Percentiles rank a stretch among this genome's conserved stretches.
phyloP scores from a whole-genome alignment of 164 flowering plant species.

The Piper betle region DNA sequence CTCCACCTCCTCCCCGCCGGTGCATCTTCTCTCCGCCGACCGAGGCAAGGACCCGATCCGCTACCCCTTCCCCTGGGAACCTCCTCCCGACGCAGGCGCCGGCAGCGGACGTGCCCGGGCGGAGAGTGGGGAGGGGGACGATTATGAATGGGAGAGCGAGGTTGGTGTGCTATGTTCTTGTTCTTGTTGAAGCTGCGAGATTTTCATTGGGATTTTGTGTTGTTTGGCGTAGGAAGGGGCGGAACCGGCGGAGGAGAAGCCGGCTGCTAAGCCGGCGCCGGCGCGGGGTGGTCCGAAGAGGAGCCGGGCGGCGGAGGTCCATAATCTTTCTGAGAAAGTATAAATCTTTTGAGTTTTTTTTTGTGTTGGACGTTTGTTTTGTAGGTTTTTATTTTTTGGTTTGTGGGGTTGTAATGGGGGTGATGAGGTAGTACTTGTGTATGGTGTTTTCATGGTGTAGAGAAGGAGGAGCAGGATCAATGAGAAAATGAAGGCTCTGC shows the following conservation, averaged over 20 bases:
- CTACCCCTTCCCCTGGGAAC: not conserved
- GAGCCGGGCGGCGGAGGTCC: slow-evolving; percentile 80
- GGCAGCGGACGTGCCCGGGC: not conserved
- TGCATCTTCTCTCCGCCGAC: not conserved
- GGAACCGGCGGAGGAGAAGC: slow-evolving; percentile 30
- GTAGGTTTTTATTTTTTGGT: not conserved
- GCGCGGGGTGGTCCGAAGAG: slow-evolving; percentile 56
- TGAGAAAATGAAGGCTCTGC: slow-evolving; percentile 57
- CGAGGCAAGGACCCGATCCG: not conserved
- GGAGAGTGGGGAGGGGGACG: not conserved
- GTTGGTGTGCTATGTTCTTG: not conserved
- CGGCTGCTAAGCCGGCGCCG: slow-evolving; percentile 11
- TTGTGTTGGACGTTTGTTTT: too few species aligned
- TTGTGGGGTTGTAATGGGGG: not conserved
- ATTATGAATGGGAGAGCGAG: slow-evolving; percentile 1
- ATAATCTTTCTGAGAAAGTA: slow-evolving; percentile 82
- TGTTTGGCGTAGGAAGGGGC: slow-evolving; percentile 20
- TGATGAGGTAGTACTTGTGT: not conserved
- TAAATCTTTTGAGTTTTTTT: not conserved
- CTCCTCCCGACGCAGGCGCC: not conserved
- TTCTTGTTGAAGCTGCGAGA: not conserved
- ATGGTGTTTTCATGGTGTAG: slow-evolving; percentile 9
- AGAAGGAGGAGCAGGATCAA: slow-evolving; percentile 53
- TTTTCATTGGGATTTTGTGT: not conserved
- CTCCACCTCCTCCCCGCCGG: not conserved